Conservation (phyloP, 495 filamentous ascomycete genomes). For the Penicillium steckii region DNA sequence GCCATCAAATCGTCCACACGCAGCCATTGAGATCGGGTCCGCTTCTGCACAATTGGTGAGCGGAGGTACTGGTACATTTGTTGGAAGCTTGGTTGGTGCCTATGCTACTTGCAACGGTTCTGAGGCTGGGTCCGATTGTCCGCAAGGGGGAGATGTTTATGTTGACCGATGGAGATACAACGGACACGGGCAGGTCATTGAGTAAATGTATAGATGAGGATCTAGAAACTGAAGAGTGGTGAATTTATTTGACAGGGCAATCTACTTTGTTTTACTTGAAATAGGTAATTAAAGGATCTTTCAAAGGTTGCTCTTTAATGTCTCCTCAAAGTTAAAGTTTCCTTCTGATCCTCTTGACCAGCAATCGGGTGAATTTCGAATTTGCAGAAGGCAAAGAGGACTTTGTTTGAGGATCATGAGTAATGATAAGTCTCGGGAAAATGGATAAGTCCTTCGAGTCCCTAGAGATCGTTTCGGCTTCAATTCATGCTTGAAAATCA, state of each 20-base stretch:
- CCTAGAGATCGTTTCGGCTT: too few species aligned
- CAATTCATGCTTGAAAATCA: too few species aligned
- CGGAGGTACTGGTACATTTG: conserved; percentile 15
- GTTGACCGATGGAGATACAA: neutral
- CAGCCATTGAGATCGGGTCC: neutral
- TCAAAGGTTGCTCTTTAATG: too few species aligned
- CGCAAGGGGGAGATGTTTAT: neutral
- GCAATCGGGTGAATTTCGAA: too few species aligned
- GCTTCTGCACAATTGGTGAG: conserved; percentile 12
- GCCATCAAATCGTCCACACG: neutral
- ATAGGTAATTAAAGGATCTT: neutral
- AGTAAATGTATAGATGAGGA: neutral
- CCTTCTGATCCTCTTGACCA: too few species aligned
- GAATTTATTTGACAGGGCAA: neutral
- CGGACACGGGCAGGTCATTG: neutral
- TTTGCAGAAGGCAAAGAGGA: too few species aligned
- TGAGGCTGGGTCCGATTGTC: neutral
- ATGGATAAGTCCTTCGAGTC: too few species aligned
- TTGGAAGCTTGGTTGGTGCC: conserved; percentile 16
- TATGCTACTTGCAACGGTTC: conserved; percentile 23
- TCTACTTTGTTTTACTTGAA: neutral
- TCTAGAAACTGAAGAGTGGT: neutral
- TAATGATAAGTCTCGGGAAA: too few species aligned
- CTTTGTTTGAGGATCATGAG: too few species aligned
- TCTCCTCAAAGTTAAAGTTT: too few species aligned